Conservation (phyloP, 345 rosid genomes). For the Gossypium thurberi region DNA sequence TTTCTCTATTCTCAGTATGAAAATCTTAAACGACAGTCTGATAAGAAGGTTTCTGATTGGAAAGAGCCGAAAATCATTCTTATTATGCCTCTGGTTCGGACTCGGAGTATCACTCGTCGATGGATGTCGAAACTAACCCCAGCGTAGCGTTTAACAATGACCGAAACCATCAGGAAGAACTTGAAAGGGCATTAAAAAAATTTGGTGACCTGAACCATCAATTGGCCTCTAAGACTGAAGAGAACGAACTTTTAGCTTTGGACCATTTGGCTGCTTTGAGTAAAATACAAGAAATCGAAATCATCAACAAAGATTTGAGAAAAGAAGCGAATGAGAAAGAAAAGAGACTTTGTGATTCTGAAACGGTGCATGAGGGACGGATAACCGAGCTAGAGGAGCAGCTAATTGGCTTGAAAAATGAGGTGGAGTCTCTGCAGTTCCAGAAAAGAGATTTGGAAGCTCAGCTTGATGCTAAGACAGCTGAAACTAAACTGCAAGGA, state of each 20-base stretch:
- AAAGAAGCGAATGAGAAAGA: conserved; percentile 29
- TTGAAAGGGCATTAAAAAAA: conserved; percentile 9
- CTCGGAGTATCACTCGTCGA: conserved; percentile 34
- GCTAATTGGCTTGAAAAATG: conserved; percentile 30
- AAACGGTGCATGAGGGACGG: conserved; percentile 21
- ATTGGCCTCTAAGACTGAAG: conserved; percentile 17
- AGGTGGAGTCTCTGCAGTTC: conserved; percentile 30
- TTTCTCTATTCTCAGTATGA: conserved; percentile 54
- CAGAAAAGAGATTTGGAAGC: conserved; percentile 28
- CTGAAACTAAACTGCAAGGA: conserved; percentile 27
- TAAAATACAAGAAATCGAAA: conserved; percentile 26
- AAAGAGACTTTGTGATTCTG: conserved; percentile 22
- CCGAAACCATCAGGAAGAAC: conserved; percentile 18
- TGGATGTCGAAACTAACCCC: conserved; percentile 26
- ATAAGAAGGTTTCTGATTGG: conserved; percentile 45
- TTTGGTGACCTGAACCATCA: conserved; percentile 22
- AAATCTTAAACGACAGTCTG: conserved; percentile 60
- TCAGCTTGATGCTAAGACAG: conserved; percentile 29
- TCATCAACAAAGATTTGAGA: conserved; percentile 20
- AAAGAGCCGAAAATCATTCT: conserved; percentile 40
- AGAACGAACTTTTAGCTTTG: conserved; percentile 23
- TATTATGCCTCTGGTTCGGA: conserved; percentile 73
- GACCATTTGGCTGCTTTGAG: conserved; percentile 10
- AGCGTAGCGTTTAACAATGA: neutral
- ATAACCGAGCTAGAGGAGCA: conserved; percentile 45